Conservation (phyloP, 768 basidiomycete species). For the Thelephora ganbajun region DNA sequence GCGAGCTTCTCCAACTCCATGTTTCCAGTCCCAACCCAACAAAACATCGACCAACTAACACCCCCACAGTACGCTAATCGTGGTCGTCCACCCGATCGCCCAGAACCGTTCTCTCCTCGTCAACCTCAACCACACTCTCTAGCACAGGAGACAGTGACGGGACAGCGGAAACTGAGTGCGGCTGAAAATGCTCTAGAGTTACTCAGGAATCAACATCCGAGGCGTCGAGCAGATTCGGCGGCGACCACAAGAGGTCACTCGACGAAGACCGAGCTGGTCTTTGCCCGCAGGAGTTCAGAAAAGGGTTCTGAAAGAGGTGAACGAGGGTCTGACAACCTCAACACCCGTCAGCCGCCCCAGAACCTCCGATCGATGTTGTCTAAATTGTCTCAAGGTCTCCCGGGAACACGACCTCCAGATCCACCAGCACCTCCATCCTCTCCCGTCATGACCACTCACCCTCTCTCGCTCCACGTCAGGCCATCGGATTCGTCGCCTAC, state of each 20-base stretch:
- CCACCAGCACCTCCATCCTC: background rate
- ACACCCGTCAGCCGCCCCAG: background rate
- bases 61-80: too few species aligned
- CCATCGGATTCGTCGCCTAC: slow-evolving; percentile 46
- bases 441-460: slow-evolving; percentile 3
- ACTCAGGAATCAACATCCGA: slow-evolving; percentile 37
- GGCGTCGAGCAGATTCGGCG: slow-evolving; percentile 18
- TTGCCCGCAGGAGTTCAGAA: too few species aligned
- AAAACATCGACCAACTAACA: too few species aligned
- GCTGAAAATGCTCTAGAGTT: slow-evolving; percentile 61
- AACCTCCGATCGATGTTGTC: background rate
- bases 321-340: too few species aligned
- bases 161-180: slow-evolving; percentile 41
- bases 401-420: background rate
- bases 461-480: slow-evolving; percentile 10
- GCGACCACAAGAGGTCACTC: too few species aligned
- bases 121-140: too few species aligned
- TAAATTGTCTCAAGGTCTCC: background rate
- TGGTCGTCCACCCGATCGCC: too few species aligned
- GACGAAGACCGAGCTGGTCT: slow-evolving; percentile 34
- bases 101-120: too few species aligned
- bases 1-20: background rate
- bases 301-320: too few species aligned
- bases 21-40: slow-evolving; percentile 4
- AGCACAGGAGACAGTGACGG: too few species aligned